phyloP scores from a whole-genome alignment of 768 basidiomycete species.

The Gymnopilus junonius region DNA sequence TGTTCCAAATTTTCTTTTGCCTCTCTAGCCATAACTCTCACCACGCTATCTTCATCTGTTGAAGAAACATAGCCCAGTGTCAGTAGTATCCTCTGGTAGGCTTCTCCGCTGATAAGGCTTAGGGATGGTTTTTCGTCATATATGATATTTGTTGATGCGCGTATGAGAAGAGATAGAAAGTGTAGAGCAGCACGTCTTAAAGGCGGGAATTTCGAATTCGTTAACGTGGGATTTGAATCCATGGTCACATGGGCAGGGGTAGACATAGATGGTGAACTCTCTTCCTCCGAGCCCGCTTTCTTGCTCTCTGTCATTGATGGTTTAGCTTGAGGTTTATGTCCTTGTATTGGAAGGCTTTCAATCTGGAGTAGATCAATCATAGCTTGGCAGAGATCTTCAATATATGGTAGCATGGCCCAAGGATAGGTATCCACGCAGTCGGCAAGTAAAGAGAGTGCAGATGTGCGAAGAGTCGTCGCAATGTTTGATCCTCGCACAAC shows the following conservation, averaged over 20 bases:
- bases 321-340: slow-evolving; percentile 6
- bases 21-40: slow-evolving; percentile 79
- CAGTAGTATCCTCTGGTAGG: slow-evolving; percentile 54
- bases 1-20: slow-evolving; percentile 57
- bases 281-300: slow-evolving; percentile 1
- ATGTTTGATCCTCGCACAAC: slow-evolving; percentile 61
- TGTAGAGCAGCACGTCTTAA: slow-evolving; percentile 88
- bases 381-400: slow-evolving; percentile 60
- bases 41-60: slow-evolving; percentile 74
- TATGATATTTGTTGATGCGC: slow-evolving; percentile 54
- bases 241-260: slow-evolving; percentile 36
- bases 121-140: slow-evolving; percentile 41
- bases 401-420: slow-evolving; percentile 65
- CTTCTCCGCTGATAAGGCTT: slow-evolving; percentile 34
- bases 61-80: slow-evolving; percentile 72
- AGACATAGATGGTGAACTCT: not conserved
- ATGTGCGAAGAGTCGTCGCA: slow-evolving; percentile 75
- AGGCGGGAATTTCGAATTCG: slow-evolving; percentile 71
- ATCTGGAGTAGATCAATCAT: slow-evolving; percentile 81
- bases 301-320: not conserved
- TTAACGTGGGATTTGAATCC: slow-evolving; percentile 62
- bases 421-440: slow-evolving; percentile 70
- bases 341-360: slow-evolving; percentile 47
- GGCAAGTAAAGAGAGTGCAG: slow-evolving; percentile 65
- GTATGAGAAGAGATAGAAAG: slow-evolving; percentile 73